Conservation (phyloP, 805 yeast species). For the Sungouiella blattae region DNA sequence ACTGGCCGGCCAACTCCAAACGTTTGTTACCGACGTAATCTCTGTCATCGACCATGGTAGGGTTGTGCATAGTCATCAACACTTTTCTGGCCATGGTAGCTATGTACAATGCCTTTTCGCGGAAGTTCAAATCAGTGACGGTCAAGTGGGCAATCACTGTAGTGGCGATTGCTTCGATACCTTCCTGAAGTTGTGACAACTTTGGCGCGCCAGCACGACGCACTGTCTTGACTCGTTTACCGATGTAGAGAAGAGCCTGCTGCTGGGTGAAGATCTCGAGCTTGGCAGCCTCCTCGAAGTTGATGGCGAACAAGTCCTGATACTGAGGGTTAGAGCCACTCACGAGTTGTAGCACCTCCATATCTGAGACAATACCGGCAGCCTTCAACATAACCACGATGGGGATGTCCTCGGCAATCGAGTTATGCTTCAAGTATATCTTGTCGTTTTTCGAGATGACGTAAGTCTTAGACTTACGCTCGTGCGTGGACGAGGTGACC, state of each 20-base stretch:
- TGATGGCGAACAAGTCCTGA: slow-evolving; percentile 89
- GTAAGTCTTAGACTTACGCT: slow-evolving; percentile 94
- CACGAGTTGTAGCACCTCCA: slow-evolving; percentile 89
- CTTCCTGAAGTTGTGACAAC: slow-evolving; percentile 81
- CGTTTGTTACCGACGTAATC: slow-evolving; percentile 98
- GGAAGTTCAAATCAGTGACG: slow-evolving; percentile 77
- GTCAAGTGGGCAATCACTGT: slow-evolving; percentile 94
- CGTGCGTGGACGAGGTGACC: slow-evolving; percentile 97
- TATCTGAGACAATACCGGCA: slow-evolving; percentile 88
- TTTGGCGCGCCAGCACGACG: slow-evolving; percentile 84
- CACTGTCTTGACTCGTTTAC: slow-evolving; percentile 86
- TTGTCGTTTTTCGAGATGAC: slow-evolving; percentile 88
- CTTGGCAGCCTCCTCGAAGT: slow-evolving; percentile 89
- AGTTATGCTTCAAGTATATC: slow-evolving; percentile 90
- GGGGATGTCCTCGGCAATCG: slow-evolving; percentile 92
- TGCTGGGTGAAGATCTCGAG: slow-evolving; percentile 85
- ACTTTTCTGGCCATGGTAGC: slow-evolving; percentile 97
- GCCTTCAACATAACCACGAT: slow-evolving; percentile 92
- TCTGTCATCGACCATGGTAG: slow-evolving; percentile 95
- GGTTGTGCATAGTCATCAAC: slow-evolving; percentile 90
- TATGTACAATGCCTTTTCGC: slow-evolving; percentile 90
- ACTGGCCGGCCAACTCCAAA: slow-evolving; percentile 94
- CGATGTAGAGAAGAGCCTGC: slow-evolving; percentile 89
- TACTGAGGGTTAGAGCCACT: slow-evolving; percentile 86
- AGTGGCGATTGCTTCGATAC: slow-evolving; percentile 93